Evolutionary conservation across 2,329 filamentous ascomycete genomes (phyloP), one percentile per base, ranked within the genome.

Genomic region (Aspergillus unguis): DNA sequence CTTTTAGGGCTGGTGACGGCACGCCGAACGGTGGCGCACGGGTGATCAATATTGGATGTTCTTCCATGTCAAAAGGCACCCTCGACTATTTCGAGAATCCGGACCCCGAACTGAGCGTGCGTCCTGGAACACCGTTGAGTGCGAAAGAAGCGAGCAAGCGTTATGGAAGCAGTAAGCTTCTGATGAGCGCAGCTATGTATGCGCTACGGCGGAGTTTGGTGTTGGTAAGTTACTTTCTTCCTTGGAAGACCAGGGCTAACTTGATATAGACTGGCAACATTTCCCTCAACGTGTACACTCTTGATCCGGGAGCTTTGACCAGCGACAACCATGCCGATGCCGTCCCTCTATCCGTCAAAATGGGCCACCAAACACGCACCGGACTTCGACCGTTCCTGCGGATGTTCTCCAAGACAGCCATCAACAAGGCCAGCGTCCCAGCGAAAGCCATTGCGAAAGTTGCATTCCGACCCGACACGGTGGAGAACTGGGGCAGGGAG

Each of bases 11-110:
- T 8, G 67, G 67, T 26, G 64, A 66, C 52, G 64, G 66, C 41
- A 63, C 58, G 17, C 52, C 60, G n/a, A 63, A 64, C 44, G 61
- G 62, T 9, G 64, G 65, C n/a, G 65, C 68, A 5, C 62, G 65
- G 52, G 67, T 71, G 33, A 69, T 71, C 56, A 68, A 70, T 49
- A 61, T 71, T 43, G 69, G 69, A 33, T 70, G 68, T 51, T 65
- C 69, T 23, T 53, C 66, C 9, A 62, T 64, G 44, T 65, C 65
- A 5, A 59, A 61, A 46, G 69, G 69, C 3, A 57, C 55, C 31
- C 50, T 71, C 54, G 63, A 69, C 28, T 71, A 66, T 53, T 71
- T 71, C 42, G 65, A 71, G 5, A 51, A 47, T 8, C 52, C 45
- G 44, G 58, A 62, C 23, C 53, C 57, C 27, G 53, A 57, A 37